Base-by-base conservation (phyloP, 192 early-diverging fungal genomes). In the Linnemannia zychae region DNA sequence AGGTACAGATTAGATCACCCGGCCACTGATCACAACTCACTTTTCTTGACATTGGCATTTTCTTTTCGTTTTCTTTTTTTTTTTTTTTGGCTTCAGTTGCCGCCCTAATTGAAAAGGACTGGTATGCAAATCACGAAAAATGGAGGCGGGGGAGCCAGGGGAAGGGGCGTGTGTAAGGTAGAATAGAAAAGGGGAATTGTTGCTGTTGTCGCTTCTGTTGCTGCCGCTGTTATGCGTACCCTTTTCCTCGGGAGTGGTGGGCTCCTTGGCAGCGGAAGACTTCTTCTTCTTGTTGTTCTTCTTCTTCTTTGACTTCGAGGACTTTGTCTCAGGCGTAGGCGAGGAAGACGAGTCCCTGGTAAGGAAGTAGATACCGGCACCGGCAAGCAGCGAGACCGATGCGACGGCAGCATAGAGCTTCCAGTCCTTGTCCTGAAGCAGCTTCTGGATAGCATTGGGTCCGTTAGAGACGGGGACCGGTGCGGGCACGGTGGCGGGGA, bases 361-460 rank as follows among this genome's bases (percentile, higher is more conserved):
- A 66, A 93, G 88, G 85, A 92, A 95, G 86, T 95, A 96, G 38
- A 93, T 72, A 57, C 93, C 92, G 48, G 93, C 87, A 48, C 94
- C 92, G 3, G 92, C 93, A 7, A 90, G 81, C 28, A 92, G 83
- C 34, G 90, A 73, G 28, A 92, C 92, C 63, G 92, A 91, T 69
- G 91, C 87, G 18, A 92, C 87, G 22, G 92, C 92, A 18, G 92
- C 89, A 69, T 93, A 95, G 72, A 96, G 95, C 79, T 92, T 95
- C 93, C 93, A 94, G 84, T 91, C 91, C 72, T 90, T 90, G 71
- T 90, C 89, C 85, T 89, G 87, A 74, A 92, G 79, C 73, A 89
- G 90, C 79, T 87, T 88, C 46, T 90, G 90, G 33, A 92, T 34
- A 11, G 88, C 77, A 47, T 50, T 79, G 1, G 67, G 77, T 22